phyloP scores from a whole-genome alignment of 345 rosid genomes.

The Gossypium rotundifolium region DNA sequence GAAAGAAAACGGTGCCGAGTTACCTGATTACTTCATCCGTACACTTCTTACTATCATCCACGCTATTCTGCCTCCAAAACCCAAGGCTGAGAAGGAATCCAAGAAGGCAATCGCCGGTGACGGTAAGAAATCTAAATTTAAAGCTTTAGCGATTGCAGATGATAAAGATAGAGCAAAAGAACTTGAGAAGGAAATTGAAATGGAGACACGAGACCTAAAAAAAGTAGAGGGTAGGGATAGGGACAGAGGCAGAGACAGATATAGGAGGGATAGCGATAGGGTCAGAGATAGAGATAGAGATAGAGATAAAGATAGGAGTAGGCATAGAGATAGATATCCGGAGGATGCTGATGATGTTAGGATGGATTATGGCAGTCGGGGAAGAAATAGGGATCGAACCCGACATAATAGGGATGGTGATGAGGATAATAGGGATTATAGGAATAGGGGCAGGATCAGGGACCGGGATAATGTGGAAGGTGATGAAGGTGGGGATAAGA shows the following conservation, averaged over 20 bases:
- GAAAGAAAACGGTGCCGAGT: constrained; percentile 70
- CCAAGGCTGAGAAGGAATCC: constrained; percentile 35
- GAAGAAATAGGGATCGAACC: constrained; percentile 28
- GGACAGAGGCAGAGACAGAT: constrained; percentile 11
- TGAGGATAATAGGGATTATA: constrained; percentile 18
- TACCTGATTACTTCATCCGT: constrained; percentile 86
- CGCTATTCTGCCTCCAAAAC: constrained; percentile 65
- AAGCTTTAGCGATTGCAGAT: constrained; percentile 63
- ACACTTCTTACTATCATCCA: constrained; percentile 74
- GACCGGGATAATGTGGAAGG: constrained; percentile 21
- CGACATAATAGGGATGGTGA: constrained; percentile 19
- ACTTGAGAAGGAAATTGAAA: constrained; percentile 52
- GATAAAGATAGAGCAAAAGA: constrained; percentile 62
- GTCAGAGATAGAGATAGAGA: constrained; percentile 21
- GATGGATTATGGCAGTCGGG: constrained; percentile 15
- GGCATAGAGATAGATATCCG: constrained; percentile 18
- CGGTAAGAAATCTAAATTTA: constrained; percentile 42
- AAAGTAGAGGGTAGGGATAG: constrained; percentile 16
- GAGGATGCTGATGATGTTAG: constrained; percentile 27
- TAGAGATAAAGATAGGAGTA: constrained; percentile 19
- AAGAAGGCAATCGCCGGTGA: constrained; percentile 26
- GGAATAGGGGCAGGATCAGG: constrained; percentile 22
- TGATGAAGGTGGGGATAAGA: constrained; percentile 15
- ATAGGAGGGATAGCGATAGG: constrained; percentile 12
- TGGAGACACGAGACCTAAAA: constrained; percentile 17